Evolutionary conservation across 2,329 filamentous ascomycete species (phyloP).

Genomic region (Mollisia scopiformis): DNA sequence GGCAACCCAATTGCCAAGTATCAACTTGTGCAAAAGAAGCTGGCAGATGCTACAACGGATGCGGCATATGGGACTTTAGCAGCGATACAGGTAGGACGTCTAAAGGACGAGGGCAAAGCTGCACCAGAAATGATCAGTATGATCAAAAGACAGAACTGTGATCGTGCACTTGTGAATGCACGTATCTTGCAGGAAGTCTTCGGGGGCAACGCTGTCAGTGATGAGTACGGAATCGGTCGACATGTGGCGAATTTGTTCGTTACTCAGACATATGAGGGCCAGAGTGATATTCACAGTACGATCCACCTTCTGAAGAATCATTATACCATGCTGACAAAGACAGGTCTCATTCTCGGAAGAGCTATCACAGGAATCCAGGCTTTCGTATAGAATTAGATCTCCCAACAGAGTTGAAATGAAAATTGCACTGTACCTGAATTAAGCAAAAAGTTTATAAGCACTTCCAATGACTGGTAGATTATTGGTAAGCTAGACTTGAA

Average conservation of each 20-base stretch:
- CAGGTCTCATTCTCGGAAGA: constrained; percentile 69
- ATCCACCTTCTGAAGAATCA: not conserved
- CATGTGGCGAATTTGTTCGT: constrained; percentile 97
- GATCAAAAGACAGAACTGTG: constrained; percentile 98
- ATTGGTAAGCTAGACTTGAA: not conserved
- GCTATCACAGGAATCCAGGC: constrained; percentile 78
- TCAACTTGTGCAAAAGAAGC: constrained; percentile 96
- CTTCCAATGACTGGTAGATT: not conserved
- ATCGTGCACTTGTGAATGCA: constrained; percentile 80
- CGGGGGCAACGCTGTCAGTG: constrained; percentile 96
- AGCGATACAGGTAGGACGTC: constrained; percentile 83
- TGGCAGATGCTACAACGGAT: constrained; percentile 90
- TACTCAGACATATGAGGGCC: constrained; percentile 96
- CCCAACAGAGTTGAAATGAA: too few species aligned
- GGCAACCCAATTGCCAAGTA: constrained; percentile 93
- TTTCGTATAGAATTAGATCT: constrained; percentile 59
- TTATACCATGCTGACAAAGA: constrained; percentile 32
- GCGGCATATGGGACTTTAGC: constrained; percentile 90
- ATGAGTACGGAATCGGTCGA: constrained; percentile 93
- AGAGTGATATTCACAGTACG: constrained; percentile 85
- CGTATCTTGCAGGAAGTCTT: constrained; percentile 91
- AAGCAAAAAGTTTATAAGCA: not conserved
- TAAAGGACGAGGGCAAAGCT: constrained; percentile 88
- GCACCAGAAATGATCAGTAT: constrained; percentile 95
- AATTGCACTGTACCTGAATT: not conserved